Evolutionary conservation across 139 green algal genomes (phyloP).

Genomic region (Mesotaenium endlicherianum): DNA sequence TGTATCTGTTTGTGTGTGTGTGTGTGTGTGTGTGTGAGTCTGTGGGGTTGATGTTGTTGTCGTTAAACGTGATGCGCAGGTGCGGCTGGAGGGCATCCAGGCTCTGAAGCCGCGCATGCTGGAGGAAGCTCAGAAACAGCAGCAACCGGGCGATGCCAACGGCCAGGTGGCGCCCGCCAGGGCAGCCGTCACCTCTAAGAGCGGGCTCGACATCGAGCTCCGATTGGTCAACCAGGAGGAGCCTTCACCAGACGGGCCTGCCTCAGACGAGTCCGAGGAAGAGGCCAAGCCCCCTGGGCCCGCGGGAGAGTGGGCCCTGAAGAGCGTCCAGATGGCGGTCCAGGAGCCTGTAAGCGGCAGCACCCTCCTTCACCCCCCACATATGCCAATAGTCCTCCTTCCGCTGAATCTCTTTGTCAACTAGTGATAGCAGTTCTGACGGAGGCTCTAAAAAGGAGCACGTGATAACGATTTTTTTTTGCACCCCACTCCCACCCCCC

Average conservation of each 20-base stretch:
- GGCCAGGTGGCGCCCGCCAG: neutral
- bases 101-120: slow-evolving; percentile 32
- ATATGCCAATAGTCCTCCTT: neutral
- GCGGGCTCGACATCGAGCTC: slow-evolving; percentile 31
- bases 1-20: no score
- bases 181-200: neutral
- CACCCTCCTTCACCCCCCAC: neutral
- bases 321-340: slow-evolving; percentile 34
- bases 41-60: no score
- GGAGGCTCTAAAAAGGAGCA: no score
- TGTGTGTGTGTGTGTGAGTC: no score
- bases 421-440: no score
- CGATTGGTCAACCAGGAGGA: neutral
- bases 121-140: neutral
- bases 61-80: no score
- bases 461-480: neutral
- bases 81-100: slow-evolving; percentile 32
- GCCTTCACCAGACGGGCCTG: neutral
- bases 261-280: neutral
- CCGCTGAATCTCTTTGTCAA: no score
- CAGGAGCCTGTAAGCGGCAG: slow-evolving; percentile 10
- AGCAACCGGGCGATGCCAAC: neutral
- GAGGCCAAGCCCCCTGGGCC: neutral
- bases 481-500: neutral
- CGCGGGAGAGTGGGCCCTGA: slow-evolving; percentile 17